Evolutionary conservation across 2,329 filamentous ascomycete genomes (phyloP), one percentile per base, ranked within the genome.

Genomic region (Colletotrichum orchidophilum): DNA sequence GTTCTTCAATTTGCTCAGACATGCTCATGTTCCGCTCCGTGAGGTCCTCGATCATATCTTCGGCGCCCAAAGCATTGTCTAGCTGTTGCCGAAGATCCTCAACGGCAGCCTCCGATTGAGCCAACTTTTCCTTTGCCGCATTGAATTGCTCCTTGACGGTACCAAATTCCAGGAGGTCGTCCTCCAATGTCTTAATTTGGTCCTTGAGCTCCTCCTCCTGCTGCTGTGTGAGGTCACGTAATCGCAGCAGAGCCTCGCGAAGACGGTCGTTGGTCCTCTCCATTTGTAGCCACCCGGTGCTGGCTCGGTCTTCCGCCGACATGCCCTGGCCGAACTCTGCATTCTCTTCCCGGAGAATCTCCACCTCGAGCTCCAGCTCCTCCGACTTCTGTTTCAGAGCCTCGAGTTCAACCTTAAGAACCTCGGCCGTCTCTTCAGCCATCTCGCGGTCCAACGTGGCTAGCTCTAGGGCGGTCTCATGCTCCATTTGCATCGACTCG

Each of bases 21-120:
- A 97, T 91, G 73, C 88, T 88, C 85, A 96, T 92, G 77, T 97
- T 98, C 77, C 94, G 92, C 73, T 96, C 94, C 0, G 93, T 94
- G 49, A 99, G 87, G 73, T 97, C 93, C 80, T 97, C 95, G 72
- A 98, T 95, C 89, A 98, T 96, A 75, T 97, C 93, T 79, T 98
- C 96, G 13, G 94, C 94, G 5, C 94, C 94, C 11, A 96, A 87
- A 7, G 94, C 94, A 60, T 93, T 94, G 76, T 99, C 95, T 2
- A 99, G 88, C 80, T 98, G 96, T 79, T 97, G 93, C 61, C 94
- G 92, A 13, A 99, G 88, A 76, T 98, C 94, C 74, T 96, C 93
- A 52, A 96, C 91, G 46, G 91, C 91, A 11, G 90, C 87, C 77
- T 98, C 93, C 0, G 91, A 89, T 63, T 92, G 88, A 4, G 89